These are phyloP conservation scores for Yamadazyma kitorensis DNA, from an alignment of 805 yeast genomes.

Conservation along the genomic window DNA sequence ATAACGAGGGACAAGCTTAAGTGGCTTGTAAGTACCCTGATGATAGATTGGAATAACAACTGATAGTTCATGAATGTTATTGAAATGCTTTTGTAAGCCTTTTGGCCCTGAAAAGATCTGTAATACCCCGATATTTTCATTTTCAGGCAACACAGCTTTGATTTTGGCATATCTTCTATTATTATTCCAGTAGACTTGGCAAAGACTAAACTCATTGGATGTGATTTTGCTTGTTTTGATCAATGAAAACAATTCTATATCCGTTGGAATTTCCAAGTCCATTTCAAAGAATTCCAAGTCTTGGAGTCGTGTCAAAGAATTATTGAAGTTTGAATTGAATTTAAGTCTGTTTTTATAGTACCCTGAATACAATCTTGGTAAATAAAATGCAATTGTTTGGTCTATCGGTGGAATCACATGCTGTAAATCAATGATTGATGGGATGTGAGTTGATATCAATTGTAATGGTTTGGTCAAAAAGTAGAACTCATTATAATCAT, in stretches of 20 bases:
- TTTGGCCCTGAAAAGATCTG: slow-evolving; percentile 70
- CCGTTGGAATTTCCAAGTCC: slow-evolving; percentile 66
- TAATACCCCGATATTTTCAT: slow-evolving; percentile 65
- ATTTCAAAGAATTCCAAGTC: slow-evolving; percentile 81
- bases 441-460: slow-evolving; percentile 82
- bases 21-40: slow-evolving; percentile 57
- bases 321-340: slow-evolving; percentile 66
- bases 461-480: slow-evolving; percentile 76
- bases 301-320: slow-evolving; percentile 67
- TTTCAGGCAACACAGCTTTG: slow-evolving; percentile 77
- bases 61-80: slow-evolving; percentile 65
- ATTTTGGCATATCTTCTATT: slow-evolving; percentile 64
- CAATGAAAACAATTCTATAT: slow-evolving; percentile 63
- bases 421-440: slow-evolving; percentile 74
- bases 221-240: slow-evolving; percentile 51
- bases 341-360: slow-evolving; percentile 59
- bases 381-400: slow-evolving; percentile 67
- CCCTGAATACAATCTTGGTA: slow-evolving; percentile 87
- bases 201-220: slow-evolving; percentile 54
- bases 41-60: slow-evolving; percentile 75
- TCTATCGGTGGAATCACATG: slow-evolving; percentile 85
- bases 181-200: slow-evolving; percentile 77
- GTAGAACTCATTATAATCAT: slow-evolving; percentile 54
- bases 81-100: slow-evolving; percentile 55
- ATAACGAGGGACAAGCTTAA: slow-evolving; percentile 67